Conservation (phyloP, 331 rosid genomes). For the Pyrus hybrid region DNA sequence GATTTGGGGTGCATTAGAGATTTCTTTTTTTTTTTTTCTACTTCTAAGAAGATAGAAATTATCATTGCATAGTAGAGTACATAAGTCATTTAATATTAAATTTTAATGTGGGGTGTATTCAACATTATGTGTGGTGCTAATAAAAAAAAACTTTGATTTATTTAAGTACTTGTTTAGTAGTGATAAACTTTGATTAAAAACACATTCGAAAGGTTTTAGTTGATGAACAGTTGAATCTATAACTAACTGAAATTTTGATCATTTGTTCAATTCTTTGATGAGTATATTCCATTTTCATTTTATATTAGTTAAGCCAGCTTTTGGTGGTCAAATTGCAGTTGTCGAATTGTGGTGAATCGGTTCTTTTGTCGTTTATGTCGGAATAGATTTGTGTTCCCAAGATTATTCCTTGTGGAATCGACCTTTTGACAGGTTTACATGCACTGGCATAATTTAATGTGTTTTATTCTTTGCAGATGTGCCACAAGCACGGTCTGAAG, state of each 20-base stretch:
- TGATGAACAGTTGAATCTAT: no score
- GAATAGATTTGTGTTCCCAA: neutral
- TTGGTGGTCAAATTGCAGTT: neutral
- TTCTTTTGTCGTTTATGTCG: neutral
- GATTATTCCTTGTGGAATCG: neutral
- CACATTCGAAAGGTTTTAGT: no score
- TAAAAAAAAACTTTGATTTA: neutral
- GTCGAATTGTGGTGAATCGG: neutral
- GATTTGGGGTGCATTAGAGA: no score
- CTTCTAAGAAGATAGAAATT: no score
- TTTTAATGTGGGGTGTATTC: no score
- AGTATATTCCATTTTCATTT: neutral
- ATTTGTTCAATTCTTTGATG: neutral
- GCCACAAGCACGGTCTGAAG: slow-evolving; percentile 94
- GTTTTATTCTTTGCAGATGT: slow-evolving; percentile 46
- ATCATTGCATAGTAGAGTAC: no score
- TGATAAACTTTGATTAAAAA: neutral
- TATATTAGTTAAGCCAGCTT: neutral
- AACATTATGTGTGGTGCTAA: no score
- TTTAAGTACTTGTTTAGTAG: neutral
- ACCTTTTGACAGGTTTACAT: neutral
- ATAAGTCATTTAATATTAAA: no score
- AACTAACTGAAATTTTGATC: no score
- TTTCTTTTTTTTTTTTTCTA: no score
- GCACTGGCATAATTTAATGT: neutral